A percentile compares a stretch with the other conserved stretches of the same genome.
Evolutionary conservation across 805 yeast species (phyloP).

Genomic region (Saturnispora bothae): DNA sequence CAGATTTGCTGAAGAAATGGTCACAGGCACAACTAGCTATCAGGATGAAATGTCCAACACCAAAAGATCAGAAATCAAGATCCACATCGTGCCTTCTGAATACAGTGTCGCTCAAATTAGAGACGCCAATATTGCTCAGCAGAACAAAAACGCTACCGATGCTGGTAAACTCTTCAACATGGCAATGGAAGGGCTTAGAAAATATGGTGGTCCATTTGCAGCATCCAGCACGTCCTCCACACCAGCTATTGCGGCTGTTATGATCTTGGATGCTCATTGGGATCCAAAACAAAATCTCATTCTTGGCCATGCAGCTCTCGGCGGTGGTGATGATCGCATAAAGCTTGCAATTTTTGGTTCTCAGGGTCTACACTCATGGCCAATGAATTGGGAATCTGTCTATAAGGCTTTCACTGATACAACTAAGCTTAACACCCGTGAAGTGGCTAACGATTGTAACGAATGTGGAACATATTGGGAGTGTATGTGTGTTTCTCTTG

Average conservation of each 20-base stretch:
- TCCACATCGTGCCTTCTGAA: conserved; percentile 66
- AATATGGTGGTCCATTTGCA: conserved; percentile 45
- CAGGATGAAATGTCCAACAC: conserved; percentile 28
- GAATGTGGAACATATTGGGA: conserved; percentile 90
- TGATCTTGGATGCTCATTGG: conserved; percentile 80
- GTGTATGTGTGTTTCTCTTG: conserved; percentile 71
- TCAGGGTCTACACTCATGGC: conserved; percentile 89
- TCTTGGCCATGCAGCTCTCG: conserved; percentile 85
- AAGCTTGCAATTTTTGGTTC: conserved; percentile 88
- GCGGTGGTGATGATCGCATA: conserved; percentile 68
- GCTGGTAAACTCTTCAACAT: conserved; percentile 70
- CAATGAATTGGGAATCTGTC: conserved; percentile 65
- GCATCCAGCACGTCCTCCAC: conserved; percentile 25
- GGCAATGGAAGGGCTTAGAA: conserved; percentile 62
- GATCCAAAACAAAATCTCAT: conserved; percentile 50
- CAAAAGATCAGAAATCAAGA: conserved; percentile 52
- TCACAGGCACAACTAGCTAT: conserved; percentile 40
- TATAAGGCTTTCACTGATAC: conserved; percentile 60
- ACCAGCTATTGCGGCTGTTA: conserved; percentile 72
- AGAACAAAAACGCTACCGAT: conserved; percentile 59
- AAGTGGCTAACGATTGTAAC: conserved; percentile 85
- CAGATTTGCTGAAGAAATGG: conserved; percentile 58
- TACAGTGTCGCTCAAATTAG: conserved; percentile 61
- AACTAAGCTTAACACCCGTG: conserved; percentile 47
- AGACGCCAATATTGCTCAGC: conserved; percentile 79